Evolutionary conservation across 2,329 filamentous ascomycete species (phyloP).

Genomic region (Celoporthe dispersa): DNA sequence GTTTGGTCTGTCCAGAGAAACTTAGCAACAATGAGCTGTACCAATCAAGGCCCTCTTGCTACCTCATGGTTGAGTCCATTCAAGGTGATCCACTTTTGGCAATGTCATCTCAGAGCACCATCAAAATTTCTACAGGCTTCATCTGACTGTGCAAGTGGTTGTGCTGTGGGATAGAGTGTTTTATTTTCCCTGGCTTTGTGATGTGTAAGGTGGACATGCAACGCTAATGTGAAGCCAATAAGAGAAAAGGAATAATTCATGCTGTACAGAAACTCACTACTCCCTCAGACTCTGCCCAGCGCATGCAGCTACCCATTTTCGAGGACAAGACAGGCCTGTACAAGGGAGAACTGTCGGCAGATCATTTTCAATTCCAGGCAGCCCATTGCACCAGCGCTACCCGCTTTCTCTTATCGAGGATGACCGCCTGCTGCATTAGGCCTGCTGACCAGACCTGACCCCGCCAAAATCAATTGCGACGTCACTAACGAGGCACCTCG

Average conservation of each 20-base stretch:
- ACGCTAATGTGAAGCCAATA: not conserved
- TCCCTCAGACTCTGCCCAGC: not conserved
- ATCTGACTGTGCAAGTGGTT: not conserved
- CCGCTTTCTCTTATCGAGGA: not conserved
- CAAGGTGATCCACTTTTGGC: too few species aligned
- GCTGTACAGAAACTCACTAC: not conserved
- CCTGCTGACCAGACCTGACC: conserved; percentile 2
- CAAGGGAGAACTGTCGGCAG: not conserved
- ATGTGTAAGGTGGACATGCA: not conserved
- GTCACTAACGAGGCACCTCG: not conserved
- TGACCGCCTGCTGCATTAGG: conserved; percentile 21
- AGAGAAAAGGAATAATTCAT: not conserved
- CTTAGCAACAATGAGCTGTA: not conserved
- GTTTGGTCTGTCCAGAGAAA: not conserved
- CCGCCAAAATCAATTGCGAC: conserved; percentile 10
- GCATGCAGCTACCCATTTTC: not conserved
- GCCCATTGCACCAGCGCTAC: conserved; percentile 7
- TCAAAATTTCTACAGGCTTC: not conserved
- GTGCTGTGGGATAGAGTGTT: too few species aligned
- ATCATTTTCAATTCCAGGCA: conserved; percentile 6
- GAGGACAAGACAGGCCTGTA: not conserved
- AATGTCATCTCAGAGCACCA: too few species aligned
- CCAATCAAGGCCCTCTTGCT: not conserved
- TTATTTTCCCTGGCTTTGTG: too few species aligned
- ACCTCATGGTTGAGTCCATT: too few species aligned